Conservation (phyloP, 306 rosid species). For the Rosa rugosa region DNA sequence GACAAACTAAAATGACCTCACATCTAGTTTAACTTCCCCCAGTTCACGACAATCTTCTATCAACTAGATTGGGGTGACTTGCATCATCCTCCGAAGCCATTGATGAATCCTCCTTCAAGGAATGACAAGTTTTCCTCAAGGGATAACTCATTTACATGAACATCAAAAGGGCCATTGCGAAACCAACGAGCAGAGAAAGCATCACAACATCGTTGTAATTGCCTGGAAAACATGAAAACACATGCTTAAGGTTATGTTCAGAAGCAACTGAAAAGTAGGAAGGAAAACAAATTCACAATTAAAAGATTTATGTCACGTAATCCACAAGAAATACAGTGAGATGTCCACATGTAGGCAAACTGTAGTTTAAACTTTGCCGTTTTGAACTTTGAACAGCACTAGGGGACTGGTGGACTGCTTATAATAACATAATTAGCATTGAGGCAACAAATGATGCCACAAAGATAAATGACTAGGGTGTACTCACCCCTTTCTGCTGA, state of each 20-base stretch:
- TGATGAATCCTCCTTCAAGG: constrained; percentile 21
- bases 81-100: constrained; percentile 21
- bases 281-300: background rate
- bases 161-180: constrained; percentile 41
- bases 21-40: constrained; percentile 13
- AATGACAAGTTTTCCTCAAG: constrained; percentile 25
- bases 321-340: background rate
- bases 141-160: constrained; percentile 29
- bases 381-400: background rate
- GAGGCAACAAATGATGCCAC: background rate
- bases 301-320: background rate
- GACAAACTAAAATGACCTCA: constrained; percentile 32
- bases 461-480: background rate
- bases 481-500: constrained; percentile 62
- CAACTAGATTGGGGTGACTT: constrained; percentile 31
- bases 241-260: background rate
- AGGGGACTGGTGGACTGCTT: background rate
- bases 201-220: constrained; percentile 32
- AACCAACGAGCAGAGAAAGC: constrained; percentile 41
- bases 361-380: background rate
- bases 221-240: constrained; percentile 50
- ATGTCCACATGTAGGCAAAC: background rate
- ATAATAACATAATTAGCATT: background rate
- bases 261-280: background rate
- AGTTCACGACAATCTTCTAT: constrained; percentile 11